Conservation (phyloP, 495 filamentous ascomycete species). For the Penicillium manginii region DNA sequence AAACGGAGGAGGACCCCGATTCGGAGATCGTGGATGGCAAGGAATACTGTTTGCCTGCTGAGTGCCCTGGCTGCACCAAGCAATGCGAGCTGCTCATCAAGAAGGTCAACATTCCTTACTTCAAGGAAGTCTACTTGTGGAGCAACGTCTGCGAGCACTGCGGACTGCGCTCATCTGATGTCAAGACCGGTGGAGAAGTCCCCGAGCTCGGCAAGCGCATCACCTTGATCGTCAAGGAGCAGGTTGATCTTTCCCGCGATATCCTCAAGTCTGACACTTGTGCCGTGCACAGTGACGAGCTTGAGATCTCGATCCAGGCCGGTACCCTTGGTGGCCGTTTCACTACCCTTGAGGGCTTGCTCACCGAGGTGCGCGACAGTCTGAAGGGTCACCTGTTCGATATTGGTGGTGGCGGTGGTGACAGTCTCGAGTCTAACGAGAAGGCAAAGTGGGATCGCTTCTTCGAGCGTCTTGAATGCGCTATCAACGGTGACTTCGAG, state of each 20-base stretch:
- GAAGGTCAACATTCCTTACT: slow-evolving; percentile 94
- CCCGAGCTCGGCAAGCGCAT: slow-evolving; percentile 86
- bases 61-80: slow-evolving; percentile 87
- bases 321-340: slow-evolving; percentile 96
- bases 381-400: slow-evolving; percentile 85
- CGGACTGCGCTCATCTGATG: slow-evolving; percentile 92
- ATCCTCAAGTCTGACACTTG: slow-evolving; percentile 97
- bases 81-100: slow-evolving; percentile 48
- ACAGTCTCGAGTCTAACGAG: slow-evolving; percentile 67
- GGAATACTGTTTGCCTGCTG: slow-evolving; percentile 86
- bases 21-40: slow-evolving; percentile 85
- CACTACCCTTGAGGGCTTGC: slow-evolving; percentile 91
- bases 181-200: slow-evolving; percentile 93
- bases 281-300: slow-evolving; percentile 79
- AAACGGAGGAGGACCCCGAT: slow-evolving; percentile 35
- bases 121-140: slow-evolving; percentile 94
- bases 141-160: slow-evolving; percentile 85
- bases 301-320: slow-evolving; percentile 80
- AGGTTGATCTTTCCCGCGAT: slow-evolving; percentile 84
- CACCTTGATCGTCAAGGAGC: slow-evolving; percentile 70
- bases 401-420: slow-evolving; percentile 64
- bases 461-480: slow-evolving; percentile 72
- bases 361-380: slow-evolving; percentile 92
- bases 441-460: slow-evolving; percentile 78
- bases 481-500: slow-evolving; percentile 75